Evolutionary conservation across 2,329 filamentous ascomycete species (phyloP), one percentile per base, ranked within the genome.

Genomic region (Fusarium goolgardi): DNA sequence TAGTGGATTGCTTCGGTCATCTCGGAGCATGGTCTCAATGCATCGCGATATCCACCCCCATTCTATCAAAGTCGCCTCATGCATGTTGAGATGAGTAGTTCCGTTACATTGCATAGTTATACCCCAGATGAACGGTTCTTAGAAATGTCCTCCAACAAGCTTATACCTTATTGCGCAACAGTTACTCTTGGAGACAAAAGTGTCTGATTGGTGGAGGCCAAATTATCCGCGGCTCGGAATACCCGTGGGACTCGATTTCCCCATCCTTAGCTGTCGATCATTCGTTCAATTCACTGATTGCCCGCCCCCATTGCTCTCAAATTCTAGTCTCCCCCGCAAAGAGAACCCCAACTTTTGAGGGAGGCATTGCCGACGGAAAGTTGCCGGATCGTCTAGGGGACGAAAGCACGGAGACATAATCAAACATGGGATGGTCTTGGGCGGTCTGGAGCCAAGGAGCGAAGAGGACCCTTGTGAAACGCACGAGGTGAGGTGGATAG

Each of bases 171-270:
- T 21, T 21, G 21, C 21, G 21, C 21, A 3, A 21, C 21, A 21
- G 21, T 21, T 21, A 21, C 21, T 21, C 21, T 21, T 21, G 21
- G 21, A 21, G 9, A 10, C 2, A 2, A 16, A 2, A 16, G 25
- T 12, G 0, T 15, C 21, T 20, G 6, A 64, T 69, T 69, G 20
- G 66, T 67, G 66, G 66, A 46, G 0, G 4, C 1, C 1, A 2
- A 21, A 44, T 54, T 53, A 44, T 63, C 66, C 66, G 66, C 66
- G 66, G 66, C 66, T 69, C 41, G 53, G 52, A 23, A 18, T 59
- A 69, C 43, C 66, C 66, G 66, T 69, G 66, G 65, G 57, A 52
- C n/a, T 57, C 23, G 55, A 67, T 69, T 69, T 69, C 66, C 67
- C 65, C 62, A 69, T 67, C n/a, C 13, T 40, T 60, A 67, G 56